Base-by-base conservation (phyloP, 2,329 filamentous ascomycete species). In the Sporothrix brasiliensis region DNA sequence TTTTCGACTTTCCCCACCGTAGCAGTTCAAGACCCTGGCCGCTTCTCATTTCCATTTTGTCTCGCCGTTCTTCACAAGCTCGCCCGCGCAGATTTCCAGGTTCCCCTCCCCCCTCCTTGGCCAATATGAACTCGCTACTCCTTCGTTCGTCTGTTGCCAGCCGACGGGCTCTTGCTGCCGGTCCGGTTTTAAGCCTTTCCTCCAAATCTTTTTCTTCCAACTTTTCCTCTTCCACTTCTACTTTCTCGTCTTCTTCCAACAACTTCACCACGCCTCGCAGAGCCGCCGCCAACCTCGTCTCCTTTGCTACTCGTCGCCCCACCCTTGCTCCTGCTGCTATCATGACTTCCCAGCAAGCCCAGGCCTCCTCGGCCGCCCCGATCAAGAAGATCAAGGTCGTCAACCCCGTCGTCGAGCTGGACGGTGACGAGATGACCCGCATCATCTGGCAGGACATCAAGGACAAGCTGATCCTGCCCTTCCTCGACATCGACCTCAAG, bases 401-500 rank as follows among this genome's bases (percentile, higher is more conserved):
- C 89, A 98, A 97, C 83, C 95, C 95, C 75, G 90, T 99, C 80
- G 95, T 99, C 81, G 95, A 98, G 86, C 88, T 98, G 78, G 94
- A 98, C 81, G 94, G 94, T 78, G 89, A 91, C 77, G 89, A 93
- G 90, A 98, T 98, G 95, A 99, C 95, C 77, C 88, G 95, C 78
- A 94, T 99, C 81, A 99, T 99, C 86, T 99, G 95, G 95, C 86
- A 97, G 85, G 90, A 92, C 82, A 99, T 99, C 88, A 97, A 97
- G 88, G 92, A 98, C 84, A 97, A 96, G 87, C 94, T 97, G 85
- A 97, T 97, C 83, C 87, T 91, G 83, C 94, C 94, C 70, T 97
- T 95, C 84, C 91, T 99, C 76, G 94, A 97, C 81, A 89, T 99
- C 81, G 94, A 98, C 82, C 89, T 99, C 79, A 98, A 99, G 87